Conservation (phyloP, 768 basidiomycete genomes). For the Naganishia kalamii region DNA sequence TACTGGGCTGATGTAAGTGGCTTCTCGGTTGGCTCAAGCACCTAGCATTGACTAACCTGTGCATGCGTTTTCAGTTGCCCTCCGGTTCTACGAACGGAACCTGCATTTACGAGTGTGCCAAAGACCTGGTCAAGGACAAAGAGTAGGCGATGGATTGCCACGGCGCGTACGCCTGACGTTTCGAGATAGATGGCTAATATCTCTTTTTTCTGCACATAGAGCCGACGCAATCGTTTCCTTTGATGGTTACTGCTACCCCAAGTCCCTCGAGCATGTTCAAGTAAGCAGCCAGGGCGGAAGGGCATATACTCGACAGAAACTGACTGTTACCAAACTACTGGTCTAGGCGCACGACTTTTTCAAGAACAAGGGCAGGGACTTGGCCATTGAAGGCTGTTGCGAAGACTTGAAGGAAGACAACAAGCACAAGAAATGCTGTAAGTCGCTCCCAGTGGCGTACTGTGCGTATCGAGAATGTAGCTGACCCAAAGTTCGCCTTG, state of each 20-base stretch:
- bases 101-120: conserved; percentile 5
- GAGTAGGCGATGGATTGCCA: neutral
- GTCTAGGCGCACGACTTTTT: neutral
- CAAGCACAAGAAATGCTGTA: neutral
- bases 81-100: neutral
- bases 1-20: neutral
- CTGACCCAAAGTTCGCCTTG: neutral
- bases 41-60: too few relatives aligned
- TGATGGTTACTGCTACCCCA: conserved; percentile 8
- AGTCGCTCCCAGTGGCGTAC: neutral
- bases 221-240: conserved; percentile 1
- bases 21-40: too few relatives aligned
- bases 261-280: neutral
- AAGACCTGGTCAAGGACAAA: neutral
- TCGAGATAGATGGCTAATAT: neutral
- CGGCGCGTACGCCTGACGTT: neutral
- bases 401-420: neutral
- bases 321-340: neutral
- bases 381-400: conserved; percentile 7
- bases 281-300: neutral
- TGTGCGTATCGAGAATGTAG: neutral
- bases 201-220: neutral
- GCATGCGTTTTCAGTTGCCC: neutral
- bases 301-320: neutral
- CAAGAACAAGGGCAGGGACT: conserved; percentile 7